Percentiles rank a stretch among this genome's conserved stretches.
Conservation (phyloP, 2,329 filamentous ascomycete species). For the Botrytis fabae region DNA sequence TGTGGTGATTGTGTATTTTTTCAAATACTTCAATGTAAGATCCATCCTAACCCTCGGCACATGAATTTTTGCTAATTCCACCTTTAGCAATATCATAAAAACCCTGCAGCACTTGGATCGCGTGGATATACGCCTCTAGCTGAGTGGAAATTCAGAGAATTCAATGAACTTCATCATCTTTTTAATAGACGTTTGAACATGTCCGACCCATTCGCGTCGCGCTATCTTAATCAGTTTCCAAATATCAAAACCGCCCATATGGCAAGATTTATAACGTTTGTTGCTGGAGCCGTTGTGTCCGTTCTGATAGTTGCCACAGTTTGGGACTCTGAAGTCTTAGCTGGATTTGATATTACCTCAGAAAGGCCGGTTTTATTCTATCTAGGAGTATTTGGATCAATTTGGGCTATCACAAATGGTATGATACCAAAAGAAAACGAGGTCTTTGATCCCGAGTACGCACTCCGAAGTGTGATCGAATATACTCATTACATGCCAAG, state of each 20-base stretch:
- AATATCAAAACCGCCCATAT: conserved; percentile 90
- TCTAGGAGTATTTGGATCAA: conserved; percentile 74
- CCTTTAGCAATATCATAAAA: conserved; percentile 87
- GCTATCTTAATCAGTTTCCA: conserved; percentile 94
- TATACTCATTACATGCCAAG: conserved; percentile 90
- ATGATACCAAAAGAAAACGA: conserved; percentile 83
- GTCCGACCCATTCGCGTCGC: conserved; percentile 89
- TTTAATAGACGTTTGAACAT: conserved; percentile 89
- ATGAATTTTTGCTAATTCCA: conserved; percentile 26
- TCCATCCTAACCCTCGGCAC: neutral
- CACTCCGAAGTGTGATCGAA: conserved; percentile 83
- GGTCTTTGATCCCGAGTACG: conserved; percentile 90
- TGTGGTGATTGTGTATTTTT: conserved; percentile 85
- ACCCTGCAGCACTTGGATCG: conserved; percentile 82
- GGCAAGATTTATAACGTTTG: conserved; percentile 81
- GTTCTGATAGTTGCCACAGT: conserved; percentile 82
- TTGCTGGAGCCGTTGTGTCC: conserved; percentile 81
- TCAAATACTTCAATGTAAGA: conserved; percentile 87
- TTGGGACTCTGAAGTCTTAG: conserved; percentile 86
- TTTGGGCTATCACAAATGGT: conserved; percentile 82
- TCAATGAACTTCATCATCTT: conserved; percentile 92
- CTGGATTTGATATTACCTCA: conserved; percentile 86
- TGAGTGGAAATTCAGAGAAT: conserved; percentile 97
- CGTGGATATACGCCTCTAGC: conserved; percentile 90
- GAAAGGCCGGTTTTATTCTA: conserved; percentile 91